Percentiles rank a stretch among this genome's conserved stretches.
Evolutionary conservation across 495 filamentous ascomycete species (phyloP).

Genomic region (Saxispiralis lemnorum): DNA sequence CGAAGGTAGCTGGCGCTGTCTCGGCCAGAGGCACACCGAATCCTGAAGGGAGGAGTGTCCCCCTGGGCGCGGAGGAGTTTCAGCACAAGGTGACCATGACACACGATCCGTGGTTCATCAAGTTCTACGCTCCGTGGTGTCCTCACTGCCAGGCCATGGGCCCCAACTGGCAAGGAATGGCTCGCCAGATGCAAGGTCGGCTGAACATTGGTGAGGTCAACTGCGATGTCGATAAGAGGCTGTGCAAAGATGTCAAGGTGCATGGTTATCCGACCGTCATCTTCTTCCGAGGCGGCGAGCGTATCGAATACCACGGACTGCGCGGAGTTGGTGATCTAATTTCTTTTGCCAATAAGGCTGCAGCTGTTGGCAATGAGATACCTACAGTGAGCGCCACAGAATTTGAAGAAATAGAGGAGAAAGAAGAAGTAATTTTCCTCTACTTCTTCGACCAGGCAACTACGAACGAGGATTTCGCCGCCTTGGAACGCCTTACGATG

Average conservation of each 20-base stretch:
- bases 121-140: slow-evolving; percentile 97
- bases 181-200: slow-evolving; percentile 67
- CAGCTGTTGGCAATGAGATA: slow-evolving; percentile 59
- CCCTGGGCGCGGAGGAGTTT: slow-evolving; percentile 71
- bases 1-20: slow-evolving; percentile 6
- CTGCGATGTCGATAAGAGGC: slow-evolving; percentile 62
- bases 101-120: slow-evolving; percentile 90
- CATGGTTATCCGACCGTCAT: slow-evolving; percentile 71
- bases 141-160: slow-evolving; percentile 83
- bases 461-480: slow-evolving; percentile 73
- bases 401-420: slow-evolving; percentile 76
- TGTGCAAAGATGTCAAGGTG: slow-evolving; percentile 78
- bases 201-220: slow-evolving; percentile 94
- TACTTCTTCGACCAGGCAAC: slow-evolving; percentile 96
- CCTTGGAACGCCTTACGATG: slow-evolving; percentile 68
- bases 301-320: slow-evolving; percentile 81
- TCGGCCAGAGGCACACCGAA: slow-evolving; percentile 40
- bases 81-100: slow-evolving; percentile 70
- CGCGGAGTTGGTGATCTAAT: slow-evolving; percentile 84
- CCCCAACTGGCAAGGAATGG: slow-evolving; percentile 77
- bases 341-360: slow-evolving; percentile 67
- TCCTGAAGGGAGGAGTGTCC: slow-evolving; percentile 49
- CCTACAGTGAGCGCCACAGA: slow-evolving; percentile 56
- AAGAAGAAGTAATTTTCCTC: slow-evolving; percentile 84
- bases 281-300: slow-evolving; percentile 83